phyloP scores from a whole-genome alignment of 73 alveolate genomes.

The Paramecium caudatum region DNA sequence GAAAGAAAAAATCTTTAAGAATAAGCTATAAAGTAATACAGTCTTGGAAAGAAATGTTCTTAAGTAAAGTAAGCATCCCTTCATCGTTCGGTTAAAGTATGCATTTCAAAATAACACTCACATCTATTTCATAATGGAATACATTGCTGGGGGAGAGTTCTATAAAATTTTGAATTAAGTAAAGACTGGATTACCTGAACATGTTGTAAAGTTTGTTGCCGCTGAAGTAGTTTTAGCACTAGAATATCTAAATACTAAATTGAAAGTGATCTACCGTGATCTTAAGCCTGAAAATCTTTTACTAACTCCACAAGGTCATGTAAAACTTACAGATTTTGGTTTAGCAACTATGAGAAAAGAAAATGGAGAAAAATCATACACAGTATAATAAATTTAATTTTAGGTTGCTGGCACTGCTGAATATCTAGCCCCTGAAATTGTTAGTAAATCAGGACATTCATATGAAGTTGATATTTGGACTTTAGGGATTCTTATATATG shows the following conservation, averaged over 20 bases:
- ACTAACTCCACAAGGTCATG: constrained; percentile 80
- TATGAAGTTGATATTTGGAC: constrained; percentile 74
- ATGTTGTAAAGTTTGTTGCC: constrained; percentile 74
- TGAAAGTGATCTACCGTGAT: constrained; percentile 80
- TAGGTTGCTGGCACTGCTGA: constrained; percentile 86
- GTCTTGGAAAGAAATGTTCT: constrained; percentile 91
- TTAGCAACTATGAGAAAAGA: constrained; percentile 76
- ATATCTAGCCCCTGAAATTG: constrained; percentile 86
- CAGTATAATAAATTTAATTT: constrained; percentile 28
- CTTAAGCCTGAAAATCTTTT: constrained; percentile 79
- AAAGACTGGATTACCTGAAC: constrained; percentile 70
- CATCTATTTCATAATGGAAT: constrained; percentile 91
- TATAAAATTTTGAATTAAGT: not conserved
- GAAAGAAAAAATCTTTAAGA: constrained; percentile 84
- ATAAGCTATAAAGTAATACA: constrained; percentile 88
- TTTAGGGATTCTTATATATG: constrained; percentile 68
- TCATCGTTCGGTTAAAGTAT: constrained; percentile 87
- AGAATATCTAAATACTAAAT: constrained; percentile 71
- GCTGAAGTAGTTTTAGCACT: constrained; percentile 77
- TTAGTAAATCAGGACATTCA: constrained; percentile 72
- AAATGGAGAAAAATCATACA: constrained; percentile 75
- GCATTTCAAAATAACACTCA: constrained; percentile 91
- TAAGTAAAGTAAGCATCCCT: constrained; percentile 88
- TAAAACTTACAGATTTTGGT: constrained; percentile 83
- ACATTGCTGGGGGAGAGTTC: constrained; percentile 74